These are phyloP conservation scores for Chrysopogon serrulatus DNA, from an alignment of 176 grass and related monocot genomes.

Conservation along the genomic window DNA sequence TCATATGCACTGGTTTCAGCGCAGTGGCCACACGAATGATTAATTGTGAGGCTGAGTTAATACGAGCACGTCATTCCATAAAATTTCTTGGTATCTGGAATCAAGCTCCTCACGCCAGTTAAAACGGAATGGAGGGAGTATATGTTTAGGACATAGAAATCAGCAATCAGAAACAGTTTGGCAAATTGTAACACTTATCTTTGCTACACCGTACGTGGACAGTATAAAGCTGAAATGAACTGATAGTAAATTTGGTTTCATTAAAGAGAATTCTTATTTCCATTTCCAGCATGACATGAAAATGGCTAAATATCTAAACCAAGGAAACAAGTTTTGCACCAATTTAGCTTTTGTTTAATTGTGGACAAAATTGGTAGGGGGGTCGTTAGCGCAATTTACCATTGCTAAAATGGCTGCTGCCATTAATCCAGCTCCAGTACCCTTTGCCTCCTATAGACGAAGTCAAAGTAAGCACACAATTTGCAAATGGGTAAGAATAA, in stretches of 20 bases:
- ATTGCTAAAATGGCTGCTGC: constrained; percentile 85
- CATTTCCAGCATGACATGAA: constrained; percentile 1
- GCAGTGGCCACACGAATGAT: too few relatives aligned
- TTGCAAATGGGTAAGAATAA: neutral
- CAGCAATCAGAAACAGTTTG: neutral
- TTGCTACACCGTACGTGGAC: neutral
- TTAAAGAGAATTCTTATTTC: neutral
- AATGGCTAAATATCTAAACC: neutral
- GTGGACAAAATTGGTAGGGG: neutral
- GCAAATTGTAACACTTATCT: neutral
- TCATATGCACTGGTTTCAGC: too few relatives aligned
- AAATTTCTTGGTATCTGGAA: too few relatives aligned
- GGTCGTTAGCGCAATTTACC: constrained; percentile 25
- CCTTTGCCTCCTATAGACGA: constrained; percentile 83
- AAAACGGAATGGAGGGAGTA: too few relatives aligned
- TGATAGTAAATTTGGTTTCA: neutral
- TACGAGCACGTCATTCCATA: too few relatives aligned
- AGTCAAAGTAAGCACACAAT: neutral
- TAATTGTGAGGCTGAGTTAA: too few relatives aligned
- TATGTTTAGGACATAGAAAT: neutral
- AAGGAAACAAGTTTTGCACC: neutral
- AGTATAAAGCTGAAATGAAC: neutral
- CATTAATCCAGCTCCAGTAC: constrained; percentile 90
- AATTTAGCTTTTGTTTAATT: neutral
- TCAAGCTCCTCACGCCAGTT: too few relatives aligned